A percentile compares a stretch with the other conserved stretches of the same genome.
Conservation (phyloP, 805 yeast genomes). For the Nakazawaea wyomingensis region DNA sequence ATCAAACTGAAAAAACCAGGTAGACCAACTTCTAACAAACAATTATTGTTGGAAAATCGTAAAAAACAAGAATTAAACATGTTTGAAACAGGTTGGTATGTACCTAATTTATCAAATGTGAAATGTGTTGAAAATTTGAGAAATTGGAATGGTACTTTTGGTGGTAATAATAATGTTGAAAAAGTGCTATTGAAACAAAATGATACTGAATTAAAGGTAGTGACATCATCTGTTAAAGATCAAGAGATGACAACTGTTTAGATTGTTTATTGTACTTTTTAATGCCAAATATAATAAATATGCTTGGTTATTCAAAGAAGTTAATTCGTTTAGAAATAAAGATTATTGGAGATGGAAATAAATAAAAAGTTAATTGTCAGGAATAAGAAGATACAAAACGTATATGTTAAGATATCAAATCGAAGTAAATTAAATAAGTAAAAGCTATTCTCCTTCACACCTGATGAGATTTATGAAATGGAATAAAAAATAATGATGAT, state of each 20-base stretch:
- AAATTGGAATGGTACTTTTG: constrained; percentile 78
- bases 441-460: too few relatives aligned
- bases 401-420: too few relatives aligned
- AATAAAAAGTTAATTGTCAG: too few relatives aligned
- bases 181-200: constrained; percentile 33
- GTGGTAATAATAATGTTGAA: constrained; percentile 65
- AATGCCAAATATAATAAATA: too few relatives aligned
- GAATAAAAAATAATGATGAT: too few relatives aligned
- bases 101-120: constrained; percentile 67
- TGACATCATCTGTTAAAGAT: not conserved
- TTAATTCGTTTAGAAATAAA: too few relatives aligned
- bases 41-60: constrained; percentile 58
- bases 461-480: too few relatives aligned
- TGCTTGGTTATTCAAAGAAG: too few relatives aligned
- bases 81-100: constrained; percentile 59
- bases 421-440: too few relatives aligned
- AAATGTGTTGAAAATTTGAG: constrained; percentile 55
- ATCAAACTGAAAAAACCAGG: constrained; percentile 72
- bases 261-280: too few relatives aligned
- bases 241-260: constrained; percentile 1
- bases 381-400: too few relatives aligned
- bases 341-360: too few relatives aligned
- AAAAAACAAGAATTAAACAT: constrained; percentile 56
- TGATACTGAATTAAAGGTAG: constrained; percentile 8
- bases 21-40: constrained; percentile 74